Base-by-base conservation (phyloP, 1,139 yeast species). In the Lodderomyces orthopsilosis region DNA sequence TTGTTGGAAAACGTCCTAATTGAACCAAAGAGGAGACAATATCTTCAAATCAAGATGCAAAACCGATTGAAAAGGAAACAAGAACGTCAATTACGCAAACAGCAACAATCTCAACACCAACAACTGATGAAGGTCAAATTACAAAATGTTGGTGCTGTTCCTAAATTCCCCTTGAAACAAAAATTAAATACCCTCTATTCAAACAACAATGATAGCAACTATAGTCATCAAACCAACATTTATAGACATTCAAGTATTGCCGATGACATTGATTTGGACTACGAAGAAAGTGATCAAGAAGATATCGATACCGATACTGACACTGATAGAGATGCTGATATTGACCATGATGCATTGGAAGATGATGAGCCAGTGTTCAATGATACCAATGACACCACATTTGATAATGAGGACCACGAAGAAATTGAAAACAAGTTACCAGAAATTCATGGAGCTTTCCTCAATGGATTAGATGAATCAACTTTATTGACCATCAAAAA, bases 381-480 rank as follows among this genome's bases (percentile, higher is more conserved):
- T 32, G 54, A 51, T 15, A 51, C 52, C 23, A 49, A 54, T 44
- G 54, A 53, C 34, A 44, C 47, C 10, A 45, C 49, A n/a, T 43
- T 42, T 40, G 50, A 43, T 33, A 12, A 34, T 14, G 37, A 19
- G 7, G 37, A 34, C 3, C 18, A 19, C 19, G 49, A 45, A 24
- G 52, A 47, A 4, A 27, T 38, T 23, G 57, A 72, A 52, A 77
- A 79, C 52, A 59, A 55, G 27, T 65, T 62, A 19, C 83, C 83
- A 12, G 62, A 58, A 40, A 66, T 73, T 15, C 58, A 57, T 9
- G 73, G 72, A 10, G 77, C 85, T 2, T 80, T 81, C 54, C 61
- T 81, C 27, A 63, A 70, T 46, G 83, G 83, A 1, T 74, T 79
- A 45, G 75, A 74, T 49, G 56, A 51, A 12, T 55, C 61, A 6